phyloP scores from a whole-genome alignment of 108 stramenopile genomes.

The Poteriospumella lacustris region DNA sequence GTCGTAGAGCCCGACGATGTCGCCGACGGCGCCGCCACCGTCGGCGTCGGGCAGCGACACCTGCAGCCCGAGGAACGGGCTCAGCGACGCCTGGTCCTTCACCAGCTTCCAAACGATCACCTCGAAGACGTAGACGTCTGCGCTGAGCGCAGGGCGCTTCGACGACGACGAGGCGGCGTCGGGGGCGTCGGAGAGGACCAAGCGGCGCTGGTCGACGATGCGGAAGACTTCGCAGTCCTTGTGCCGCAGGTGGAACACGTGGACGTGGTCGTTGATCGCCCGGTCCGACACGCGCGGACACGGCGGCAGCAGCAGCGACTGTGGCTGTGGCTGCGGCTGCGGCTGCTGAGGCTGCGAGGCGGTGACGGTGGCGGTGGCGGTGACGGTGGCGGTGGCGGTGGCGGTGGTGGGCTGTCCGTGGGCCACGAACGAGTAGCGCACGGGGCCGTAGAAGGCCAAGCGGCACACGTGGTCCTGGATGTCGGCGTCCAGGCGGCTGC shows the following conservation, averaged over 20 bases:
- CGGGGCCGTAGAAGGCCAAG: conserved; percentile 79
- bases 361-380: too few relatives aligned
- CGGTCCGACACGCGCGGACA: neutral
- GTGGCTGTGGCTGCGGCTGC: neutral
- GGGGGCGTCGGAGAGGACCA: too few relatives aligned
- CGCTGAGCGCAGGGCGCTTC: neutral
- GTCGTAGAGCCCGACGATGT: too few relatives aligned
- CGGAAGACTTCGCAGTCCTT: neutral
- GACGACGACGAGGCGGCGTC: too few relatives aligned
- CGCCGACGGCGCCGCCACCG: too few relatives aligned
- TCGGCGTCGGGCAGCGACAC: neutral
- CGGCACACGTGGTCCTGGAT: conserved; percentile 65
- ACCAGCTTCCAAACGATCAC: neutral
- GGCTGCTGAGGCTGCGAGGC: neutral
- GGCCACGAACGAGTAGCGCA: too few relatives aligned
- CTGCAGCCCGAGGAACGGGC: neutral
- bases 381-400: too few relatives aligned
- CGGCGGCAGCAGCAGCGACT: neutral
- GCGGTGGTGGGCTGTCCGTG: too few relatives aligned
- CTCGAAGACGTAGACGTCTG: neutral
- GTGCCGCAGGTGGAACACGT: neutral
- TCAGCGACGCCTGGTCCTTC: neutral
- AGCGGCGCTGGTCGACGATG: too few relatives aligned
- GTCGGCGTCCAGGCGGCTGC: conserved; percentile 76
- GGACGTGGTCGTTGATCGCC: neutral